A percentile compares a stretch with the other conserved stretches of the same genome.
phyloP scores from a whole-genome alignment of 2,329 filamentous ascomycete species.

The Pseudopithomyces maydicus region DNA sequence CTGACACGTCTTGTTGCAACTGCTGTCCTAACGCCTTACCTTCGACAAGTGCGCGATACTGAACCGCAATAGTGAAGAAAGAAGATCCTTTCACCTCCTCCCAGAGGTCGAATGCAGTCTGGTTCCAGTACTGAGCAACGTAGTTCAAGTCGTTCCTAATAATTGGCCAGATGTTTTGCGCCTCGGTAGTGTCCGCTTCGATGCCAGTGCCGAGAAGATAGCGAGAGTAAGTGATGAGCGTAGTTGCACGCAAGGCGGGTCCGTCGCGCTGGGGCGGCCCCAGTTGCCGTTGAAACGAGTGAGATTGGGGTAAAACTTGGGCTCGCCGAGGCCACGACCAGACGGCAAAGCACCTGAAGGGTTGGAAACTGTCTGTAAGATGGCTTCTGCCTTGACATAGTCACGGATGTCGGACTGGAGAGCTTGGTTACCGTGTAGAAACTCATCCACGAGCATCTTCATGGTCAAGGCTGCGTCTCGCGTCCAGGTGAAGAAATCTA shows the following conservation, averaged over 20 bases:
- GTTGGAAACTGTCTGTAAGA: conserved; percentile 69
- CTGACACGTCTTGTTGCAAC: conserved; percentile 61
- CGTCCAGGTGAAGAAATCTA: conserved; percentile 80
- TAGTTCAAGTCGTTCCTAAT: conserved; percentile 77
- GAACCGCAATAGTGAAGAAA: conserved; percentile 74
- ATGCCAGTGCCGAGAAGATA: conserved; percentile 63
- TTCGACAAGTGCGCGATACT: conserved; percentile 67
- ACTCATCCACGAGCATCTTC: conserved; percentile 68
- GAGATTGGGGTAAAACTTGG: conserved; percentile 71
- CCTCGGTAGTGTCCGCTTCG: conserved; percentile 53
- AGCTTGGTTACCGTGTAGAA: conserved; percentile 63
- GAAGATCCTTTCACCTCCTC: conserved; percentile 77
- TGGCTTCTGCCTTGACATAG: conserved; percentile 69
- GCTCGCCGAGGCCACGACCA: conserved; percentile 66
- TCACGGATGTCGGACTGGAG: conserved; percentile 67
- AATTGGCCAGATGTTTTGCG: conserved; percentile 68
- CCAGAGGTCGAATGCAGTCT: conserved; percentile 74
- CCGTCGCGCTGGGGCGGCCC: conserved; percentile 82
- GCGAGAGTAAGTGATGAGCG: conserved; percentile 72
- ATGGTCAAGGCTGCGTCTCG: conserved; percentile 74
- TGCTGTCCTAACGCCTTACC: conserved; percentile 67
- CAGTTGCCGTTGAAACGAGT: conserved; percentile 68
- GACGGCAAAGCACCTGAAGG: conserved; percentile 65
- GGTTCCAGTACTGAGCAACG: conserved; percentile 68
- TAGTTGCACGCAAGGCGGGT: conserved; percentile 73